A percentile compares a stretch with the other conserved stretches of the same genome.
phyloP scores from a whole-genome alignment of 345 rosid genomes.

The Xanthoceras sorbifolium region DNA sequence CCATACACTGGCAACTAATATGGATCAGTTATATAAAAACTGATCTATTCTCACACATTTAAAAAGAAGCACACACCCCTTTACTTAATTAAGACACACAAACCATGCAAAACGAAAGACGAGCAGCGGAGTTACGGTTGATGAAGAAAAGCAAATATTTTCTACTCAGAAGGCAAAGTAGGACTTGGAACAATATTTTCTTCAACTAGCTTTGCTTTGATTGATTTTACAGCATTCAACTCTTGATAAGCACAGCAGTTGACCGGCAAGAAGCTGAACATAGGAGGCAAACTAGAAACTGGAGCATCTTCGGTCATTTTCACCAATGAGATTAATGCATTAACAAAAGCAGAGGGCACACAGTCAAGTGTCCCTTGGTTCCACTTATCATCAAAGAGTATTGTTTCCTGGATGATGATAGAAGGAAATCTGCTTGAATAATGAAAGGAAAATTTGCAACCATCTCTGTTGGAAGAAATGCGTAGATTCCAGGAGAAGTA shows the following conservation, averaged over 20 bases:
- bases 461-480: conserved; percentile 82
- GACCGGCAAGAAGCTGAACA: conserved; percentile 68
- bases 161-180: no score
- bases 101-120: no score
- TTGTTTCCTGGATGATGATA: conserved; percentile 74
- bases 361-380: conserved; percentile 77
- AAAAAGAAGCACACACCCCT: neutral
- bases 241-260: conserved; percentile 28
- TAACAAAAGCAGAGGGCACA: conserved; percentile 57
- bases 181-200: conserved; percentile 59
- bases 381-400: conserved; percentile 63
- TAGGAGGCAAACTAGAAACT: no score
- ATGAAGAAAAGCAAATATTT: no score
- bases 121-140: no score
- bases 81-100: no score
- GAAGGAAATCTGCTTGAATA: conserved; percentile 70
- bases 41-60: neutral
- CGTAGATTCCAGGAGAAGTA: conserved; percentile 63
- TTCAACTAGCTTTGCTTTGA: conserved; percentile 37
- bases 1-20: neutral
- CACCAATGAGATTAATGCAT: conserved; percentile 59
- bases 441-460: conserved; percentile 66
- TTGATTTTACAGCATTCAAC: conserved; percentile 43
- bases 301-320: conserved; percentile 47
- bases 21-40: neutral